Evolutionary conservation across 139 green algal genomes (phyloP).

Genomic region (Pleodorina starrii): DNA sequence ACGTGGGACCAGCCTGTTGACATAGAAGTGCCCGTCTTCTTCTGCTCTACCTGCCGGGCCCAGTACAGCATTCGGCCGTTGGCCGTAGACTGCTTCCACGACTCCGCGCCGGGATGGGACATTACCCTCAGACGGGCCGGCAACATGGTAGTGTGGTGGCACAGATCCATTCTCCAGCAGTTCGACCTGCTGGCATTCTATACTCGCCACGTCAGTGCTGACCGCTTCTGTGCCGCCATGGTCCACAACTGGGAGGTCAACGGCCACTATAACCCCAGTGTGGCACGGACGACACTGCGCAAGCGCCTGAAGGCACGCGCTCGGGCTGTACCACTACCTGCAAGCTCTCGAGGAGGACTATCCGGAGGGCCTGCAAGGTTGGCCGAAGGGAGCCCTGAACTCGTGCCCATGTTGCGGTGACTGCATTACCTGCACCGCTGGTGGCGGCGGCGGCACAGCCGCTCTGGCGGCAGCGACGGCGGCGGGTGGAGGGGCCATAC

Average conservation of each 20-base stretch:
- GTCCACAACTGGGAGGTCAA: neutral
- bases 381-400: neutral
- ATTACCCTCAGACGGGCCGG: neutral
- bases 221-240: conserved; percentile 2
- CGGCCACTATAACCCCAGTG: neutral
- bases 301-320: neutral
- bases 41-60: neutral
- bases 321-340: neutral
- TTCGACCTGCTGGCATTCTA: neutral
- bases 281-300: neutral
- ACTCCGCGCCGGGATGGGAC: neutral
- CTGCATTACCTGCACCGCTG: neutral
- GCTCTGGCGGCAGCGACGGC: no score
- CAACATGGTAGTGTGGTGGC: neutral
- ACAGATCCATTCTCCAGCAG: neutral
- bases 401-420: neutral
- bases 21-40: neutral
- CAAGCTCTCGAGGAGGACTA: neutral
- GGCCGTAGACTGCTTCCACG: neutral
- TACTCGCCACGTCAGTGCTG: neutral
- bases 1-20: neutral
- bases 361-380: neutral
- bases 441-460: no score
- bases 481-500: no score
- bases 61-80: neutral